phyloP scores from a whole-genome alignment of 2,329 filamentous ascomycete species.

The Annulohypoxylon truncatum region DNA sequence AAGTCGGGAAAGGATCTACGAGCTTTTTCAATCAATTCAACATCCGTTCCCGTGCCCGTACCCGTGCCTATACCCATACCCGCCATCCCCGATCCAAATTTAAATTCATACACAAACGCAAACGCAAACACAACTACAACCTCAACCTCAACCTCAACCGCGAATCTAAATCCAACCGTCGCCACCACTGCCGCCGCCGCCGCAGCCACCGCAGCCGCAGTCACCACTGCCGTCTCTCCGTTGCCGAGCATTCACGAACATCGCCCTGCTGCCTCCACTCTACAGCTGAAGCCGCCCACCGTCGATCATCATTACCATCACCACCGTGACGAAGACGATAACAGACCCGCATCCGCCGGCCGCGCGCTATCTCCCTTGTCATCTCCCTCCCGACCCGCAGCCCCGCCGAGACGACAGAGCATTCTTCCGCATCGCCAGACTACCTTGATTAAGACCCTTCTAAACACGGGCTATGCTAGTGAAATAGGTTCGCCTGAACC shows the following conservation, averaged over 20 bases:
- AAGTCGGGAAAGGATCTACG: slow-evolving; percentile 53
- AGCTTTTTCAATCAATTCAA: slow-evolving; percentile 38
- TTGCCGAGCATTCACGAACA: slow-evolving; percentile 53
- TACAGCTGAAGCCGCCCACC: slow-evolving; percentile 38
- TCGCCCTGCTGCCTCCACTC: slow-evolving; percentile 35
- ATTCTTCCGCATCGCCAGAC: slow-evolving; percentile 59
- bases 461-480: slow-evolving; percentile 58
- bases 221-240: slow-evolving; percentile 22
- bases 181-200: neutral
- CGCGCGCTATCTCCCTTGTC: slow-evolving; percentile 34
- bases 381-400: slow-evolving; percentile 46
- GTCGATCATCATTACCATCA: slow-evolving; percentile 31
- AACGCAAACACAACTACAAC: neutral
- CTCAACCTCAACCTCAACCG: neutral
- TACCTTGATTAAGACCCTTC: slow-evolving; percentile 63
- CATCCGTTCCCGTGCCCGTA: slow-evolving; percentile 25
- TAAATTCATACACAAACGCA: neutral
- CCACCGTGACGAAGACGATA: slow-evolving; percentile 30
- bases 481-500: slow-evolving; percentile 55
- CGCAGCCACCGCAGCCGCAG: no score
- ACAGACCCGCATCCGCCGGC: slow-evolving; percentile 31
- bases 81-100: slow-evolving; percentile 15
- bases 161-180: neutral
- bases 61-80: slow-evolving; percentile 27
- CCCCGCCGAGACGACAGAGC: slow-evolving; percentile 56